Conservation (phyloP, 345 rosid genomes). For the Eucalyptus coolabah region DNA sequence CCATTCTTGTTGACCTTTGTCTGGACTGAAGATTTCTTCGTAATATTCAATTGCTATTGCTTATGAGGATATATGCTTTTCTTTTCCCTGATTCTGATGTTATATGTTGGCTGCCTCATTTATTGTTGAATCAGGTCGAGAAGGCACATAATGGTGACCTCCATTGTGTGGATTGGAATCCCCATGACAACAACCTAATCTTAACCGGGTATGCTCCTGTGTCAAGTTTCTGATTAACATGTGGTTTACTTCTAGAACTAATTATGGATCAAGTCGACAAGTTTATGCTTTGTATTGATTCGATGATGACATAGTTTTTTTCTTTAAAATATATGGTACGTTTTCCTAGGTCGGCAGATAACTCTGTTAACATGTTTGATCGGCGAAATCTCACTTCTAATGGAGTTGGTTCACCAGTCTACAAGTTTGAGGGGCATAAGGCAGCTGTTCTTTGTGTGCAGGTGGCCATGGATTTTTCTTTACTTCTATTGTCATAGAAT, state of each 20-base stretch:
- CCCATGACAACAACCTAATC: slow-evolving; percentile 78
- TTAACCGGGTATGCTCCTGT: slow-evolving; percentile 63
- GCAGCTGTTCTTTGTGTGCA: slow-evolving; percentile 95
- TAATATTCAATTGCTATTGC: not conserved
- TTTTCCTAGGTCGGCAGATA: slow-evolving; percentile 83
- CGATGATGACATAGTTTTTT: not conserved
- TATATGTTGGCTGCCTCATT: not conserved
- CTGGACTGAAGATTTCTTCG: not conserved
- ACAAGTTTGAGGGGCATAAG: slow-evolving; percentile 79
- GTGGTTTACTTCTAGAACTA: not conserved
- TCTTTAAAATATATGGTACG: not conserved
- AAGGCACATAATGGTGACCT: slow-evolving; percentile 95
- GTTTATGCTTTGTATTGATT: not conserved
- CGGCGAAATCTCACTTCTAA: slow-evolving; percentile 73
- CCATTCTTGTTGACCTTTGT: not conserved
- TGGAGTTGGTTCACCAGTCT: slow-evolving; percentile 68
- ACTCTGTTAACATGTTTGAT: slow-evolving; percentile 82
- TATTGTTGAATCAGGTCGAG: slow-evolving; percentile 51
- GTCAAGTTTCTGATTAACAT: not conserved
- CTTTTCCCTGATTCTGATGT: not conserved
- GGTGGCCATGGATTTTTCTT: slow-evolving; percentile 18
- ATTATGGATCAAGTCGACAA: not conserved
- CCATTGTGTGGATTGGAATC: slow-evolving; percentile 98
- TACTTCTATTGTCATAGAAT: not conserved
- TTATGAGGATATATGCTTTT: not conserved